These are phyloP conservation scores for Alopecurus myosuroides DNA, from an alignment of 176 grass and related monocot species.

Conservation along the genomic window DNA sequence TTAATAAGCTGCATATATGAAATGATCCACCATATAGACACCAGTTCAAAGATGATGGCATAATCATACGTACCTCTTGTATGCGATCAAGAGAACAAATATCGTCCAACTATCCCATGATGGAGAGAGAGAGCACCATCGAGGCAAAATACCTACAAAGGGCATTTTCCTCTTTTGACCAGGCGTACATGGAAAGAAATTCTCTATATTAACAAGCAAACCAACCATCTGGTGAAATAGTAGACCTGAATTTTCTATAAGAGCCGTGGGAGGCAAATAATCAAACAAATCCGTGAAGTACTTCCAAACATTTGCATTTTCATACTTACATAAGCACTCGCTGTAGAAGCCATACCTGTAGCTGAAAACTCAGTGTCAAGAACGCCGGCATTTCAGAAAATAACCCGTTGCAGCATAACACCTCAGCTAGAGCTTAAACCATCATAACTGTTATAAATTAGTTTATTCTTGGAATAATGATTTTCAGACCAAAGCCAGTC, in stretches of 20 bases:
- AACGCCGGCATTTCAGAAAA: too few relatives aligned
- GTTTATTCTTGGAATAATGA: too few relatives aligned
- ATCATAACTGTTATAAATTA: too few relatives aligned
- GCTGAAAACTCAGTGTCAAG: too few relatives aligned
- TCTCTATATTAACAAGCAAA: not conserved
- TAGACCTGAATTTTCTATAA: constrained; percentile 94
- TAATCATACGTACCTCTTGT: constrained; percentile 64
- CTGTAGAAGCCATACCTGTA: constrained; percentile 96
- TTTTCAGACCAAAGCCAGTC: too few relatives aligned
- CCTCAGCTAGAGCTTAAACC: too few relatives aligned
- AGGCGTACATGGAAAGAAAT: not conserved
- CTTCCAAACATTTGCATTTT: constrained; percentile 98
- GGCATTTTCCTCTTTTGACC: not conserved
- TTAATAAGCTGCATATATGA: not conserved
- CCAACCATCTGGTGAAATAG: not conserved
- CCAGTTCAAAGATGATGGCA: not conserved
- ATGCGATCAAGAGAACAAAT: constrained; percentile 77
- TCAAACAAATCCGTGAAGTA: constrained; percentile 95
- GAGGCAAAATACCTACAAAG: constrained; percentile 73
- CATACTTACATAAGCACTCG: constrained; percentile 95
- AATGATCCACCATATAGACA: not conserved
- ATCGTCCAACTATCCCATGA: constrained; percentile 85
- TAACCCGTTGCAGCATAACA: too few relatives aligned
- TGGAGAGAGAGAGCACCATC: constrained; percentile 87
- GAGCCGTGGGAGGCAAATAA: constrained; percentile 93